phyloP scores from a whole-genome alignment of 148 eudicot species.

The Rhododendron williamsianum region DNA sequence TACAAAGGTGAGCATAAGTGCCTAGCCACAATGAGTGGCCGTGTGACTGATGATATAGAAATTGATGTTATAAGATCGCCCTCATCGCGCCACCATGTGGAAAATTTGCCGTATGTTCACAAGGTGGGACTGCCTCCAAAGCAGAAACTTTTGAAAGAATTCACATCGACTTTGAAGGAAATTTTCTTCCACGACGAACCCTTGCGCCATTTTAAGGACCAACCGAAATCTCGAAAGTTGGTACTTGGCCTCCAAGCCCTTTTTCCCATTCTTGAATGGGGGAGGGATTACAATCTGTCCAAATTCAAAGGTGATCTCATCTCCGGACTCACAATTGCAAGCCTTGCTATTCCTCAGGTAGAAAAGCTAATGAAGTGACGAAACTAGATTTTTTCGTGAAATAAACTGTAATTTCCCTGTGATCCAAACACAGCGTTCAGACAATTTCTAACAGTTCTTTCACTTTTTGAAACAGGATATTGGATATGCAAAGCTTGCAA shows the following conservation, averaged over 20 bases:
- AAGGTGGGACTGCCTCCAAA: conserved; percentile 58
- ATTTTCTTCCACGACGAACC: conserved; percentile 84
- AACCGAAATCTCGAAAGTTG: conserved; percentile 37
- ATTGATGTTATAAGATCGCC: background rate
- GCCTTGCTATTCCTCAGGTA: conserved; percentile 93
- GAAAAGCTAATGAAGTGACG: background rate
- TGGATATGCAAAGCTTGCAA: conserved; percentile 83
- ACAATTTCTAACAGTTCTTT: background rate
- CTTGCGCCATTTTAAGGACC: conserved; percentile 58
- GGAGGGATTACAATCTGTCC: conserved; percentile 44
- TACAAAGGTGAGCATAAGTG: background rate
- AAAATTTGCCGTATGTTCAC: conserved; percentile 34
- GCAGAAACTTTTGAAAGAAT: conserved; percentile 39
- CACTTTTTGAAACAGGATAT: conserved; percentile 48
- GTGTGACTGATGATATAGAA: background rate
- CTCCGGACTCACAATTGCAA: conserved; percentile 81
- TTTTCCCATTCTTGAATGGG: conserved; percentile 91
- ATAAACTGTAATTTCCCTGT: background rate
- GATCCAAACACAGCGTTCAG: background rate
- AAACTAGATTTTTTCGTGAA: background rate
- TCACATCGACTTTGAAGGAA: conserved; percentile 40
- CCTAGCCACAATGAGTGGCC: conserved; percentile 11
- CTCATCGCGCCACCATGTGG: conserved; percentile 12
- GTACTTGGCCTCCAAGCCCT: conserved; percentile 49
- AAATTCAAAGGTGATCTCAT: conserved; percentile 66